These are phyloP conservation scores for Colletotrichum tanaceti DNA, from an alignment of 2,329 filamentous ascomycete species.

Conservation along the genomic window DNA sequence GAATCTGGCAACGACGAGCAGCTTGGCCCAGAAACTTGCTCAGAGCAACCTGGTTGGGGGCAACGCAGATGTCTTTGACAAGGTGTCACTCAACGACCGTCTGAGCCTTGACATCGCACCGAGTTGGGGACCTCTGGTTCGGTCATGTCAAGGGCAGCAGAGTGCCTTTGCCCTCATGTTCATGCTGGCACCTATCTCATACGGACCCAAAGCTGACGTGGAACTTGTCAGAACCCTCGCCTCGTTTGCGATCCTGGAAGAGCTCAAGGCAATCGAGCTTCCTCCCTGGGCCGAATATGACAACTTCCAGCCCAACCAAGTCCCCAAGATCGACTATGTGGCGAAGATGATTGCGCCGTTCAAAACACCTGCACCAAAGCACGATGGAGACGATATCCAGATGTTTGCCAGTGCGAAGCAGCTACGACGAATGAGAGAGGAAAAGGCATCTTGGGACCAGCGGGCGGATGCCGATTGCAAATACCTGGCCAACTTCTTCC, in stretches of 20 bases:
- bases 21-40: conserved; percentile 35
- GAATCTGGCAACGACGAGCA: conserved; percentile 35
- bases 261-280: conserved; percentile 52
- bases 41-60: conserved; percentile 51
- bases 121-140: conserved; percentile 58
- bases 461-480: conserved; percentile 50
- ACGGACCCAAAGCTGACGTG: conserved; percentile 52
- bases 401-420: conserved; percentile 47
- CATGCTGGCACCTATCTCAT: conserved; percentile 58
- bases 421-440: conserved; percentile 48
- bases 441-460: conserved; percentile 46
- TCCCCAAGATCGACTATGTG: conserved; percentile 49
- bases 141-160: conserved; percentile 47
- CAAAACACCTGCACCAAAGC: conserved; percentile 45
- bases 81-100: conserved; percentile 52
- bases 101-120: conserved; percentile 51
- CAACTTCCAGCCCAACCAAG: conserved; percentile 51
- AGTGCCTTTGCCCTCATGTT: conserved; percentile 58
- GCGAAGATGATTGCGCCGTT: conserved; percentile 48
- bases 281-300: conserved; percentile 51
- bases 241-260: conserved; percentile 55
- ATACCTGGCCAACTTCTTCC: conserved; percentile 54
- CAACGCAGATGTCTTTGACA: conserved; percentile 46
- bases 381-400: conserved; percentile 43
- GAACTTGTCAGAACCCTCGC: conserved; percentile 55